Evolutionary conservation across 2,329 filamentous ascomycete species (phyloP).

Genomic region (Exophiala oligosperma): DNA sequence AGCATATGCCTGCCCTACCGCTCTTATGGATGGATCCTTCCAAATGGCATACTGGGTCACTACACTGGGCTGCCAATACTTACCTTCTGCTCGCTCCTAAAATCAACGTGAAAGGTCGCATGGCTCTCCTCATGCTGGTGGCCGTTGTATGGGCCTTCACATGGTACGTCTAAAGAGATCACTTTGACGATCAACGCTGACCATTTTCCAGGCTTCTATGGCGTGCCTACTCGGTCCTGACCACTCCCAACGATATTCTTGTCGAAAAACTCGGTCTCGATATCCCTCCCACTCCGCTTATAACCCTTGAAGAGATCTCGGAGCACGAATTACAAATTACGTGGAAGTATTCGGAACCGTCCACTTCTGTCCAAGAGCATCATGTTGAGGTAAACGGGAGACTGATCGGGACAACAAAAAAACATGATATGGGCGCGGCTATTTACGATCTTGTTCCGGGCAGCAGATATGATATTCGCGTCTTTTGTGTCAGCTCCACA

Average conservation of each 20-base stretch:
- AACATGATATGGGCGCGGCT: constrained; percentile 81
- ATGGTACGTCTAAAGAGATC: constrained; percentile 38
- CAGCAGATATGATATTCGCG: constrained; percentile 89
- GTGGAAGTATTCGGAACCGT: constrained; percentile 75
- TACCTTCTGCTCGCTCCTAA: constrained; percentile 47
- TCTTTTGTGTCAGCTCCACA: constrained; percentile 85
- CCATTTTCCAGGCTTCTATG: constrained; percentile 67
- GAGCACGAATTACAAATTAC: constrained; percentile 84
- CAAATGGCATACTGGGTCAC: constrained; percentile 47
- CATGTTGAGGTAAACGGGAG: constrained; percentile 92
- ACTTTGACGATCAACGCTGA: background rate
- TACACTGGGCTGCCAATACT: constrained; percentile 46
- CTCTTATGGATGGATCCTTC: constrained; percentile 34
- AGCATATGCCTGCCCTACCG: constrained; percentile 29
- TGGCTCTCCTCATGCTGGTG: constrained; percentile 49
- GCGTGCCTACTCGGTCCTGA: constrained; percentile 82
- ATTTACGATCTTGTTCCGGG: constrained; percentile 84
- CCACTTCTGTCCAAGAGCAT: constrained; percentile 76
- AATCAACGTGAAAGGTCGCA: constrained; percentile 49
- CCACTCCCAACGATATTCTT: constrained; percentile 86
- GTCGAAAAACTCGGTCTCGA: constrained; percentile 91
- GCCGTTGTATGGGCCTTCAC: constrained; percentile 51
- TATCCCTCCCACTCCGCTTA: constrained; percentile 83
- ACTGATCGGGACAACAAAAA: constrained; percentile 78
- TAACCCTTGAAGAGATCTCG: constrained; percentile 87